A percentile compares a stretch with the other conserved stretches of the same genome.
Evolutionary conservation across 2,329 filamentous ascomycete genomes (phyloP).

Genomic region (Biscogniauxia sp.): DNA sequence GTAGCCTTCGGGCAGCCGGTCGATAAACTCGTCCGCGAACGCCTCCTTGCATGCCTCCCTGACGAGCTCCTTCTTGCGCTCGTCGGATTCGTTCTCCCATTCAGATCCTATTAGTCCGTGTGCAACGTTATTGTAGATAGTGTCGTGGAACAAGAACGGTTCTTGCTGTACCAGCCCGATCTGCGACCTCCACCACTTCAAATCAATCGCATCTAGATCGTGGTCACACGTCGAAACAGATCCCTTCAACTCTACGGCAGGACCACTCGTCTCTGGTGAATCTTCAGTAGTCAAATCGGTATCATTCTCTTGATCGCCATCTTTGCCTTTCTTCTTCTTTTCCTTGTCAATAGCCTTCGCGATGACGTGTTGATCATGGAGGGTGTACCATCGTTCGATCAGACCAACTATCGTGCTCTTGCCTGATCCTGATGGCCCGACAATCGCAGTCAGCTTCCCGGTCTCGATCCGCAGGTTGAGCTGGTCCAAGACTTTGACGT

Average conservation of each 20-base stretch:
- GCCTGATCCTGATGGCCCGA: conserved; percentile 69
- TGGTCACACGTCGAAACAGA: conserved; percentile 53
- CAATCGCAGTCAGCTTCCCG: conserved; percentile 70
- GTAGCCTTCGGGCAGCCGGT: conserved; percentile 63
- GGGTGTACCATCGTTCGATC: conserved; percentile 69
- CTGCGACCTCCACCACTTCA: conserved; percentile 62
- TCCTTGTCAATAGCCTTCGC: conserved; percentile 49
- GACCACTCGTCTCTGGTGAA: conserved; percentile 36
- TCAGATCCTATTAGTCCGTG: conserved; percentile 54
- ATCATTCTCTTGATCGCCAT: conserved; percentile 27
- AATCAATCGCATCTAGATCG: conserved; percentile 54
- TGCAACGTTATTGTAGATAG: conserved; percentile 61
- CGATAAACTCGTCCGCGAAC: conserved; percentile 69
- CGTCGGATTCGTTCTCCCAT: conserved; percentile 52
- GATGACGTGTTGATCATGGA: conserved; percentile 52
- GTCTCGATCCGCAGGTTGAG: conserved; percentile 58
- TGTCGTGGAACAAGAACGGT: conserved; percentile 65
- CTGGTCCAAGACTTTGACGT: conserved; percentile 61
- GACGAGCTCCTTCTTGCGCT: conserved; percentile 58
- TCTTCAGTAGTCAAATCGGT: conserved; percentile 30
- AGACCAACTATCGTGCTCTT: conserved; percentile 74
- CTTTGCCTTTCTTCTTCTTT: conserved; percentile 34
- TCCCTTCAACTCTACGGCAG: conserved; percentile 48
- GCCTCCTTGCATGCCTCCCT: conserved; percentile 63
- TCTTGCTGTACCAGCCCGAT: conserved; percentile 69